A percentile compares a stretch with the other conserved stretches of the same genome.
phyloP scores from a whole-genome alignment of 1,284 basidiomycete species.

The Vanrija sp. region DNA sequence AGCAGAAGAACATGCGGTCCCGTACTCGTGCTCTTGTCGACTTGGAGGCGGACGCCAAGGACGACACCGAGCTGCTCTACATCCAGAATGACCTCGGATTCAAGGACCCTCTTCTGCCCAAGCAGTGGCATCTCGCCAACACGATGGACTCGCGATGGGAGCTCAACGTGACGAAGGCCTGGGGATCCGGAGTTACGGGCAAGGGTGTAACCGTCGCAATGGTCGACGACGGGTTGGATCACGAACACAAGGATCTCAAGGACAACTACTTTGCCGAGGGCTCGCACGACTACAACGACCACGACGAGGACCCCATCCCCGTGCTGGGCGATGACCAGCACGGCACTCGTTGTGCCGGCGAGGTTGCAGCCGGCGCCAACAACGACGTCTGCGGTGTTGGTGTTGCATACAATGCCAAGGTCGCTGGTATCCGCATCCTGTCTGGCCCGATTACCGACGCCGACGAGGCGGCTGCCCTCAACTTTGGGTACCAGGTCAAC shows the following conservation, averaged over 20 bases:
- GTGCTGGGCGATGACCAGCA: constrained; percentile 89
- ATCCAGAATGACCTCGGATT: constrained; percentile 58
- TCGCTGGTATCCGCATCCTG: constrained; percentile 91
- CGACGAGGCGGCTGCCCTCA: constrained; percentile 95
- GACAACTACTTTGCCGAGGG: constrained; percentile 84
- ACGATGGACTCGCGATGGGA: constrained; percentile 49
- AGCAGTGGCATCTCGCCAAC: constrained; percentile 79
- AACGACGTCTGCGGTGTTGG: constrained; percentile 95
- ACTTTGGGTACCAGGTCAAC: constrained; percentile 84
- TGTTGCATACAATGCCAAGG: constrained; percentile 84
- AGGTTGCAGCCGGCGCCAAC: constrained; percentile 85
- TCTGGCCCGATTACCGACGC: constrained; percentile 95
- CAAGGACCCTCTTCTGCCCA: constrained; percentile 76
- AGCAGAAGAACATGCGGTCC: background rate
- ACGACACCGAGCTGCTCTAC: constrained; percentile 55
- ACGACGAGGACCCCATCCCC: constrained; percentile 80
- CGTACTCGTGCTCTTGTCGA: background rate
- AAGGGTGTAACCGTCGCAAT: constrained; percentile 81
- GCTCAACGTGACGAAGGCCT: constrained; percentile 54
- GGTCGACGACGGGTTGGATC: constrained; percentile 95
- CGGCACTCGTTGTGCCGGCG: constrained; percentile 96
- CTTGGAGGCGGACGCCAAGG: constrained; percentile 15
- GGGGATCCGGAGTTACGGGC: constrained; percentile 77
- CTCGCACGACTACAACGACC: constrained; percentile 97
- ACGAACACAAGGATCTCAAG: constrained; percentile 78